Base-by-base conservation (phyloP, 192 early-diverging fungal species). In the Backusella parvicylindrica region DNA sequence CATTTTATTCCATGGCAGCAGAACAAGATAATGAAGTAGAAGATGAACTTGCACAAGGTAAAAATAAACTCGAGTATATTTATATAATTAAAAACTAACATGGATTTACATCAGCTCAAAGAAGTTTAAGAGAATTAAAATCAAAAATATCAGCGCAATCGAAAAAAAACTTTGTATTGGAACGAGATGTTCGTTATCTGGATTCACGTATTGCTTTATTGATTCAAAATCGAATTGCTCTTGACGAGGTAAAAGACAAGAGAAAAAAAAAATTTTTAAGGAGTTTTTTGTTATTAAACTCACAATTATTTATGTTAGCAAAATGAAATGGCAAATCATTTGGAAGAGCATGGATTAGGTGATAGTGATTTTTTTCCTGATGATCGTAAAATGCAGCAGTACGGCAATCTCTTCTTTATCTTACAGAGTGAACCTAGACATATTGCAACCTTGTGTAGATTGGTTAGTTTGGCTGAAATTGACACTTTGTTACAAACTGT, bases 131-230 rank as follows among this genome's bases (percentile, higher is more conserved):
- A 67, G 95, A 98, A 70, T 82, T 97, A 43, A 98, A 98, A 82
- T 86, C 90, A 33, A 89, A 92, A 72, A 97, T 98, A 41, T 98
- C 96, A n/a, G 84, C 91, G 8, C 96, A 98, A 83, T 96, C 95
- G 8, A 98, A 98, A 82, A 95, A 94, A 81, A 98, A 98, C 86
- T 98, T 98, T 87, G 84, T 96, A 64, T 88, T 98, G 8, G 96
- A 98, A 77, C 86, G 95, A 66, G 96, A 98, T 83, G 95, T 97
- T 38, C 91, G 96, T 47, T 96, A 96, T 75, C 83, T 98, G 1
- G 96, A 98, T 85, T 91, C 91, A 64, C 87, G 96, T 37, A 98
- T 98, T 74, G 96, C 96, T 1, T 80, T 98, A 43, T 83, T 98
- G 64, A 96, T 98, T 83, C 93, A 94, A 79, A 97, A 97, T 78